Percentiles rank a stretch among this genome's conserved stretches.
These are phyloP conservation scores for Sporothrix luriei DNA, from an alignment of 2,329 filamentous ascomycete species.

Conservation along the genomic window DNA sequence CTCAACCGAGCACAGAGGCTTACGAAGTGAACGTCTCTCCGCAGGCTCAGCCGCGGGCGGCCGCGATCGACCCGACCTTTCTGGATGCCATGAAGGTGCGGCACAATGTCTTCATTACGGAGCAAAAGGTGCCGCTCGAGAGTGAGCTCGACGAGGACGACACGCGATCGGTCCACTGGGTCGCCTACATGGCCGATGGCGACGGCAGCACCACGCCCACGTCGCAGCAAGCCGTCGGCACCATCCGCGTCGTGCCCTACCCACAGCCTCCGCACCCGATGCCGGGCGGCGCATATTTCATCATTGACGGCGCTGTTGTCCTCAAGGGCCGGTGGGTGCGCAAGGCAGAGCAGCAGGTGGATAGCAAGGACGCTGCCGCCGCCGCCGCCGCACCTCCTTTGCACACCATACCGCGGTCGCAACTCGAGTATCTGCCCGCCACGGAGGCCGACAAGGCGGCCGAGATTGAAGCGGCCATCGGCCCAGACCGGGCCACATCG, in stretches of 20 bases:
- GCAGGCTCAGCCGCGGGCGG: slow-evolving; percentile 46
- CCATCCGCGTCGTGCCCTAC: slow-evolving; percentile 78
- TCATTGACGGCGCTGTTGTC: slow-evolving; percentile 47
- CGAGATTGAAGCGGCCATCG: slow-evolving; percentile 33
- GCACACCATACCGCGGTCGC: slow-evolving; percentile 33
- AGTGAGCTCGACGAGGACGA: slow-evolving; percentile 84
- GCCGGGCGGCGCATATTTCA: slow-evolving; percentile 50
- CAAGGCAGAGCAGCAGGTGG: slow-evolving; percentile 37
- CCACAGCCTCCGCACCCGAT: slow-evolving; percentile 69
- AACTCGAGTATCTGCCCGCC: slow-evolving; percentile 33
- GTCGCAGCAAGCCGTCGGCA: slow-evolving; percentile 65
- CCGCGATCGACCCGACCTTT: slow-evolving; percentile 58
- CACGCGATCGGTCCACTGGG: slow-evolving; percentile 78
- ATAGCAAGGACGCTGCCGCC: neutral
- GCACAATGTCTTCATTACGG: slow-evolving; percentile 61
- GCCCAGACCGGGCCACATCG: slow-evolving; percentile 51
- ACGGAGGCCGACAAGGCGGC: slow-evolving; percentile 33
- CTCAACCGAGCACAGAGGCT: slow-evolving; percentile 40
- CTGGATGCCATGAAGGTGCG: slow-evolving; percentile 66
- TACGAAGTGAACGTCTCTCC: slow-evolving; percentile 45
- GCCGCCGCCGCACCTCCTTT: slow-evolving; percentile 10
- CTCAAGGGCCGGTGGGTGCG: slow-evolving; percentile 34
- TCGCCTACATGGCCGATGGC: slow-evolving; percentile 66
- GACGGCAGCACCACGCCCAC: slow-evolving; percentile 44
- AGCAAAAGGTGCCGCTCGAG: slow-evolving; percentile 61